Evolutionary conservation across 78 protist species (phyloP), one percentile per base, ranked within the genome.

Genomic region (Creolimax fragrantissima): DNA sequence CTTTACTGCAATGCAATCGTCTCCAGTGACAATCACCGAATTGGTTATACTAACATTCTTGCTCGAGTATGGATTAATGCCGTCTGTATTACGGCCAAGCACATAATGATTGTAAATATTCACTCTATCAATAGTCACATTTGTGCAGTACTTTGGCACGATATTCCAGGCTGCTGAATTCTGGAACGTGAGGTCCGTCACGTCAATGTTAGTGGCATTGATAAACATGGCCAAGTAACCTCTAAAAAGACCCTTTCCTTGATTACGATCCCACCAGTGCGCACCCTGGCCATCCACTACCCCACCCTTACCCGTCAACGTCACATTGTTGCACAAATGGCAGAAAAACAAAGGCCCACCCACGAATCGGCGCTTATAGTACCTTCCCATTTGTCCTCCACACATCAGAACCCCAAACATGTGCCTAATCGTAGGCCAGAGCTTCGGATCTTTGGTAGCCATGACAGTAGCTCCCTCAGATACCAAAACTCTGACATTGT

Each of bases 1-100:
- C 5, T 88, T 88, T 5, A 88, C 43, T 35, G 90, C 90, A 35
- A 88, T 88, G 67, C 90, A 88, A 6, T 88, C 90, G 67, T 88
- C 90, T 5, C 90, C 90, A 24, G 85, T 83, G 5, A 83, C 85
- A 11, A 83, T 5, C 5, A 83, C 11, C 7, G 85, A 11, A 5
- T 83, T 11, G 85, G 42, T 5, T 5, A 83, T 83, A 5, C 5
- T 83, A 24, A 83, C 85, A 24, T 11, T 11, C 42, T 83, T 11
- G 85, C 85, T n/a, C 5, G 42, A 5, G 11, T 83, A 83, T 24
- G 85, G 85, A 41, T 83, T 83, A 11, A 83, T 5, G 5, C 85
- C 85, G 5, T 83, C 85, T 17, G 85, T 83, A 41, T 83, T 83
- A 41, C 37, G 85, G 5, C 85, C 11, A 35, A 39, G 4, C 39